Evolutionary conservation across 2,329 filamentous ascomycete genomes (phyloP), one percentile per base, ranked within the genome.

Genomic region (Lachnellula occidentalis): DNA sequence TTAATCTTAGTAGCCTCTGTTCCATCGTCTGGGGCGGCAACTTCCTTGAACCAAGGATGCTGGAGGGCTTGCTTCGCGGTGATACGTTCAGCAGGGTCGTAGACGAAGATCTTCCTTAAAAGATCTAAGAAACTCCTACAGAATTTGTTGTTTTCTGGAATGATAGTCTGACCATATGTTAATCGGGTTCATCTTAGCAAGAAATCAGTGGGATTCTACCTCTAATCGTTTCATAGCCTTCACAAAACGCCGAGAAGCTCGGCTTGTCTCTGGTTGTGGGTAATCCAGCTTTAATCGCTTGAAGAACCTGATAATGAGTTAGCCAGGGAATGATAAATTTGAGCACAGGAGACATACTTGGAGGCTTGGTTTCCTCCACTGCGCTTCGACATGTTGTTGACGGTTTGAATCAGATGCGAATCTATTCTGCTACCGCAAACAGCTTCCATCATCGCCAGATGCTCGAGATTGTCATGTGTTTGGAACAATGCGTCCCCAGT

Each of bases 371-470:
- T 86, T 48, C 78, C 78, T 41, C 77, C 76, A 61, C 74, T 82
- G 54, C 82, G 73, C 1, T 77, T 77, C 9, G 77, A 73, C 71
- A 81, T 80, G 64, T 80, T 78, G 57, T 78, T 79, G 36, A 83
- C 79, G 56, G 76, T 69, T 55, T 78, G 74, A 15, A 87, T 78
- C 5, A 88, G 76, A 57, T 79, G 74, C 0, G 71, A 70, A 58
- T 87, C 83, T 50, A 87, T 80, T 48, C 78, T 75, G 21, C 72
- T 71, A 49, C 81, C 81, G 51, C 83, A 81, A 7, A 87, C 84
- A 34, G 80, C 81, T 64, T 87, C 84, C 84, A 88, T 88, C 85
- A 88, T 88, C n/a, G 85, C 85, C 50, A 88, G 71, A 66, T 88
- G 85, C 68, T 88, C 85, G 22, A 87, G 74, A 57, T 88, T 88